Conservation (phyloP, 2,329 filamentous ascomycete species). For the Raffaelea albimanens region DNA sequence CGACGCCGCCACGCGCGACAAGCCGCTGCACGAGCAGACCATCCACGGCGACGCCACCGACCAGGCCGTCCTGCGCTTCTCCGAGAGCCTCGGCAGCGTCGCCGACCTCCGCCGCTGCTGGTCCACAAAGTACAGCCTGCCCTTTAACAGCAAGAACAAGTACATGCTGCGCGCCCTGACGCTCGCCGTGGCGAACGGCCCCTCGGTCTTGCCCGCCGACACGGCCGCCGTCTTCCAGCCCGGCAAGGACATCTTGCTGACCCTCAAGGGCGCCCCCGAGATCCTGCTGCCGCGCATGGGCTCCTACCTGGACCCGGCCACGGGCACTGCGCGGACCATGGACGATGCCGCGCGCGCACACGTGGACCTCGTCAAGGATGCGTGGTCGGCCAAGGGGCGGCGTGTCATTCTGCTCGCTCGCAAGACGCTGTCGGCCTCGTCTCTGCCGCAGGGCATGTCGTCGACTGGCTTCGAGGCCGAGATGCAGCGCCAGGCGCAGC, state of each 20-base stretch:
- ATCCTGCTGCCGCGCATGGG: constrained; percentile 57
- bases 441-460: constrained; percentile 28
- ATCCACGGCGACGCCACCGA: constrained; percentile 72
- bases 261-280: constrained; percentile 74
- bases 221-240: constrained; percentile 25
- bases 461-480: constrained; percentile 46
- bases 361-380: constrained; percentile 54
- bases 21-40: constrained; percentile 50
- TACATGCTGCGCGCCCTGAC: constrained; percentile 62
- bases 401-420: constrained; percentile 58
- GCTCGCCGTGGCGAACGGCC: constrained; percentile 26
- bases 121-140: constrained; percentile 57
- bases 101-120: constrained; percentile 51
- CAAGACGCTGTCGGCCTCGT: constrained; percentile 38
- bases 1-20: constrained; percentile 51
- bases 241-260: constrained; percentile 39
- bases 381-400: constrained; percentile 59
- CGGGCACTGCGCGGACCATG: constrained; percentile 44
- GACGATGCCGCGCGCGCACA: constrained; percentile 30
- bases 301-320: constrained; percentile 38
- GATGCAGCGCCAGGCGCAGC: constrained; percentile 41
- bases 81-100: constrained; percentile 54
- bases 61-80: constrained; percentile 62
- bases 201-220: constrained; percentile 25
- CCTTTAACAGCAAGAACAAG: constrained; percentile 79